phyloP scores from a whole-genome alignment of 2,329 filamentous ascomycete species.

The Neonectria ditissima region DNA sequence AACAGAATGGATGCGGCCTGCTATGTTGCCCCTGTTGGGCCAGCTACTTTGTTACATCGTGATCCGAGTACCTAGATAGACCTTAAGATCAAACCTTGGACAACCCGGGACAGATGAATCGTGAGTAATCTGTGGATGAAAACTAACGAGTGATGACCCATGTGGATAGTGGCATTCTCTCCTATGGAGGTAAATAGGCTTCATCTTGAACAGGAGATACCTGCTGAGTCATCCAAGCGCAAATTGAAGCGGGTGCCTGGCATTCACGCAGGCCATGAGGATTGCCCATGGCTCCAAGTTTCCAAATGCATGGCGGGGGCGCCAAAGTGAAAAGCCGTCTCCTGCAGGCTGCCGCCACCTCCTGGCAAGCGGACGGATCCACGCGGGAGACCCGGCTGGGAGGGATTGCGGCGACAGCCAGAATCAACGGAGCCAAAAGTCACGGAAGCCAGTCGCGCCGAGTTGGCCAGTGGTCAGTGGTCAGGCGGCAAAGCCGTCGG shows the following conservation, averaged over 20 bases:
- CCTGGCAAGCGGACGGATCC: neutral
- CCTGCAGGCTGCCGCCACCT: constrained; percentile 2
- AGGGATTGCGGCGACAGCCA: constrained; percentile 6
- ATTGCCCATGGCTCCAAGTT: no score
- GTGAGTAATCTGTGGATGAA: neutral
- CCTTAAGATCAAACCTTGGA: neutral
- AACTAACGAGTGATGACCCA: neutral
- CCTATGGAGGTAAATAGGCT: neutral
- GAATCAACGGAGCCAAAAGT: neutral
- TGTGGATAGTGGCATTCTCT: neutral
- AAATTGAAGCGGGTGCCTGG: neutral
- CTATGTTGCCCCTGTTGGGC: neutral
- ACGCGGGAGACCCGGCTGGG: constrained; percentile 4
- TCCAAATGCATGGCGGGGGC: neutral
- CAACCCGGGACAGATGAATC: neutral
- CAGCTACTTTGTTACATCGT: no score
- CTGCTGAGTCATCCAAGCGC: neutral
- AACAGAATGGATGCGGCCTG: neutral
- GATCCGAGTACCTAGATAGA: neutral
- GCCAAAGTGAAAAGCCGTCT: neutral
- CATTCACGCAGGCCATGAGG: neutral
- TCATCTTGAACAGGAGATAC: neutral
- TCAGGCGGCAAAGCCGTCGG: constrained; percentile 18
- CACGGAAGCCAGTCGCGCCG: neutral
- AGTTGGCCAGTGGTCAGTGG: neutral